Conservation (phyloP, 345 rosid genomes). For the Ceriops tagal region DNA sequence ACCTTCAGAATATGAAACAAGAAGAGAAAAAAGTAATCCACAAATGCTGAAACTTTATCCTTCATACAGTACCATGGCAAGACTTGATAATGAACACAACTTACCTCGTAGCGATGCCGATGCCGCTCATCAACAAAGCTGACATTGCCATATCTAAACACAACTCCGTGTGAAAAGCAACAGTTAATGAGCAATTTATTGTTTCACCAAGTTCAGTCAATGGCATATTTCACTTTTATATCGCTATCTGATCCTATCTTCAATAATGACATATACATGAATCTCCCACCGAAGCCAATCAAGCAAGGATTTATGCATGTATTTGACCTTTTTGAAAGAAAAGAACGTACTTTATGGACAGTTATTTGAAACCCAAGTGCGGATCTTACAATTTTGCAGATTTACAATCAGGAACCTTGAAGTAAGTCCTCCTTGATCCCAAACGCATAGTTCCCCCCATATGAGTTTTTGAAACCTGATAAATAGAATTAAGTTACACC, state of each 20-base stretch:
- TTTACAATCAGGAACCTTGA: slow-evolving; percentile 61
- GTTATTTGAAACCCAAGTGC: no score
- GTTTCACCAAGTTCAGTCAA: no score
- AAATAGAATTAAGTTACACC: slow-evolving; percentile 2
- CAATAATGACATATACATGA: not conserved
- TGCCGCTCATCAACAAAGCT: slow-evolving; percentile 73
- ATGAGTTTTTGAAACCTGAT: slow-evolving; percentile 90
- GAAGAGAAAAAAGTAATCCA: no score
- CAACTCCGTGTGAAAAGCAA: not conserved
- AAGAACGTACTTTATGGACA: no score
- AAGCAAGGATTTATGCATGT: no score
- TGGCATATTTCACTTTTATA: no score
- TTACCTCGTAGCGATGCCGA: slow-evolving; percentile 95
- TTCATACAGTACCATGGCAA: no score
- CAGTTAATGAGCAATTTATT: not conserved
- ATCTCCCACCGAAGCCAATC: not conserved
- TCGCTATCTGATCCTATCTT: no score
- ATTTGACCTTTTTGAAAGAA: no score
- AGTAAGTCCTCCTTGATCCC: slow-evolving; percentile 80
- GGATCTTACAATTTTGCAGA: slow-evolving; percentile 73
- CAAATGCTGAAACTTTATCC: no score
- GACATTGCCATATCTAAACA: slow-evolving; percentile 60
- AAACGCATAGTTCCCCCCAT: slow-evolving; percentile 99
- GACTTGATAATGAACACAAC: slow-evolving; percentile 1
- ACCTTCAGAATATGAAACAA: slow-evolving; percentile 42